Base-by-base conservation (phyloP, 768 basidiomycete species). In the Tricholoma hemisulphureum region DNA sequence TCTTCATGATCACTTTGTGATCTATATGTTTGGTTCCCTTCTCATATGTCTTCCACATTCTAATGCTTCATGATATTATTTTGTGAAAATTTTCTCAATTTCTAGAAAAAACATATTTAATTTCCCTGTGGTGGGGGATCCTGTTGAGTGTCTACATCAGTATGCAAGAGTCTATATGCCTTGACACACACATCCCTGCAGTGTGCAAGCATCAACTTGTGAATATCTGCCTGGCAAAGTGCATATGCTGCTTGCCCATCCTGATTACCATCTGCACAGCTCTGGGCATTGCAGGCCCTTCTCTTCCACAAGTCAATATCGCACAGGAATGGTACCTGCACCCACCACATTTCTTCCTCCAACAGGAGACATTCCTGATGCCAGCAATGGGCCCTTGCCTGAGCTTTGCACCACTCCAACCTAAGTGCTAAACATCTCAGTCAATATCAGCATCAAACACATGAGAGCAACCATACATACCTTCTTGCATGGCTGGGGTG, bases 271-370 rank as follows among this genome's bases (percentile, higher is more conserved):
- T 18, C 51, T 31, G 5, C 5, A n/a, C n/a, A 9, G 28, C 16
- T 45, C 18, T 5, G 20, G 14, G 13, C 51, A 9, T 32, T 32
- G 13, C 35, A 9, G 8, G 5, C 21, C 21, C 23, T 34, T 10
- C 37, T 29, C 31, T 35, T 39, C 54, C 39, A 29, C 54, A 26
- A 9, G 16, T 34, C 28, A n/a, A 24, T 55, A 29, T 55, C 43
- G 43, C 54, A 55, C 41, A 20, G 10, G 28, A 55, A 34, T 43
- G 21, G 48, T 9, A 21, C 54, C 29, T 46, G 39, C 18, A 55
- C 54, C 43, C 29, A 10, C 18, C 45, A 20, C 54, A 55, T 55
- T n/a, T 55, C 54, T 23, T 55, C 54, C 54, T 55, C 35, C 14
- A 55, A 41, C 24, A 55, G 28, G 4, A 55, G 37, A 43, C 53